A percentile compares a stretch with the other conserved stretches of the same genome.
Conservation (phyloP, 2,329 filamentous ascomycete genomes). For the Nigrograna mackinnonii region DNA sequence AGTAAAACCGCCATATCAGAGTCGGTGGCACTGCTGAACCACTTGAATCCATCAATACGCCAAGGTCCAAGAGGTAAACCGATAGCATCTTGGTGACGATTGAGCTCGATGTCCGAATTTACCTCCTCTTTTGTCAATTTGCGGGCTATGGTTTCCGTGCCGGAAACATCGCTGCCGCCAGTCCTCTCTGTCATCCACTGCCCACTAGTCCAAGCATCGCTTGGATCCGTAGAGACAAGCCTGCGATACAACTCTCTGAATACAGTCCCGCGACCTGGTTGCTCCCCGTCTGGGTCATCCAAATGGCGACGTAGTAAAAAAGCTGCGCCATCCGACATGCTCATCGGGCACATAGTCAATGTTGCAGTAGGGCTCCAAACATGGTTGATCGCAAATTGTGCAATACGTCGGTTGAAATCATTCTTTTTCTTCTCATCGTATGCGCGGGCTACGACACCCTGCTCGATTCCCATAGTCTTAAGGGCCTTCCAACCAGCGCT, state of each 20-base stretch:
- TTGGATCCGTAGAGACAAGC: constrained; percentile 57
- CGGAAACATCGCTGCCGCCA: constrained; percentile 70
- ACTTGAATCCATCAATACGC: constrained; percentile 70
- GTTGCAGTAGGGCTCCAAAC: constrained; percentile 64
- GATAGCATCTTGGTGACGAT: constrained; percentile 27
- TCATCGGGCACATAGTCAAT: constrained; percentile 66
- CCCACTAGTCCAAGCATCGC: constrained; percentile 68
- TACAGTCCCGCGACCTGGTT: constrained; percentile 41
- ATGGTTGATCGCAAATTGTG: constrained; percentile 63
- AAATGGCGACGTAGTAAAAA: constrained; percentile 24
- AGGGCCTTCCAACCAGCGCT: constrained; percentile 68
- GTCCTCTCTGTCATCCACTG: constrained; percentile 79
- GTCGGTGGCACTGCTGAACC: constrained; percentile 71
- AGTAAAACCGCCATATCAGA: constrained; percentile 67
- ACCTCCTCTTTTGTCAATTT: constrained; percentile 23
- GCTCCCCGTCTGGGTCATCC: constrained; percentile 23
- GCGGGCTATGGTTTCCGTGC: constrained; percentile 65
- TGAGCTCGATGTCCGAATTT: constrained; percentile 22
- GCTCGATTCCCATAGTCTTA: constrained; percentile 61
- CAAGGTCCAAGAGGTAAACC: constrained; percentile 58
- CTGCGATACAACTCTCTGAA: constrained; percentile 58
- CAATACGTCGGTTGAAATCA: constrained; percentile 57
- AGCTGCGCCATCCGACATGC: constrained; percentile 67
- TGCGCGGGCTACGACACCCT: constrained; percentile 63
- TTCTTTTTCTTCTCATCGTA: constrained; percentile 59